Evolutionary conservation across 352 stramenopile species (phyloP).

Genomic region (Blastocystis hominis): DNA sequence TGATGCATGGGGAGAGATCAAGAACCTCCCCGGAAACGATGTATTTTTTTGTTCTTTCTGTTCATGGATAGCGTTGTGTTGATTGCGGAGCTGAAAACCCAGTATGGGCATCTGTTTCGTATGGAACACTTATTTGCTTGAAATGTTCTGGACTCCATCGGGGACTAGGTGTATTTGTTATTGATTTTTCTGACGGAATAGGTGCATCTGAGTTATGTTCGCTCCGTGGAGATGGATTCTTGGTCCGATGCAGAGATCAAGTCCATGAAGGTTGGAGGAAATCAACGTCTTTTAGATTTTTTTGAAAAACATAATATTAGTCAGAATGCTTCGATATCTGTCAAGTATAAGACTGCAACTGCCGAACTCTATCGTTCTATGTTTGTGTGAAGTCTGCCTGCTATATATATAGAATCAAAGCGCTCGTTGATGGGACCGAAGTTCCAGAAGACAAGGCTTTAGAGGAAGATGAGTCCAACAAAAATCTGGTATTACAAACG

Average conservation of each 20-base stretch:
- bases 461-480: not conserved
- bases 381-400: not conserved
- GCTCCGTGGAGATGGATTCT: slow-evolving; percentile 86
- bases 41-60: not conserved
- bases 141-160: slow-evolving; percentile 85
- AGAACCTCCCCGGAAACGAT: slow-evolving; percentile 50
- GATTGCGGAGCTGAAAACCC: slow-evolving; percentile 87
- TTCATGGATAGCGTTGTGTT: slow-evolving; percentile 70
- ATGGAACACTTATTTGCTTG: slow-evolving; percentile 87
- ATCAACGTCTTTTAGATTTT: slow-evolving; percentile 79
- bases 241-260: slow-evolving; percentile 85
- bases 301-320: slow-evolving; percentile 73
- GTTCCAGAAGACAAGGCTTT: not conserved
- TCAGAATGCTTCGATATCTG: slow-evolving; percentile 71
- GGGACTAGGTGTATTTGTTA: slow-evolving; percentile 82
- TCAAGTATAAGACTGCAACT: slow-evolving; percentile 80
- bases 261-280: slow-evolving; percentile 82
- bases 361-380: slow-evolving; percentile 69
- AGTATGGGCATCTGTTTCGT: slow-evolving; percentile 84
- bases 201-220: slow-evolving; percentile 60
- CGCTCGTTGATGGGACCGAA: slow-evolving; percentile 1
- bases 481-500: not conserved
- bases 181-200: not conserved
- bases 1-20: slow-evolving; percentile 1
- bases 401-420: not conserved